A percentile compares a stretch with the other conserved stretches of the same genome.
These are phyloP conservation scores for Sphaerulina populicola DNA, from an alignment of 2,329 filamentous ascomycete species.

Conservation along the genomic window DNA sequence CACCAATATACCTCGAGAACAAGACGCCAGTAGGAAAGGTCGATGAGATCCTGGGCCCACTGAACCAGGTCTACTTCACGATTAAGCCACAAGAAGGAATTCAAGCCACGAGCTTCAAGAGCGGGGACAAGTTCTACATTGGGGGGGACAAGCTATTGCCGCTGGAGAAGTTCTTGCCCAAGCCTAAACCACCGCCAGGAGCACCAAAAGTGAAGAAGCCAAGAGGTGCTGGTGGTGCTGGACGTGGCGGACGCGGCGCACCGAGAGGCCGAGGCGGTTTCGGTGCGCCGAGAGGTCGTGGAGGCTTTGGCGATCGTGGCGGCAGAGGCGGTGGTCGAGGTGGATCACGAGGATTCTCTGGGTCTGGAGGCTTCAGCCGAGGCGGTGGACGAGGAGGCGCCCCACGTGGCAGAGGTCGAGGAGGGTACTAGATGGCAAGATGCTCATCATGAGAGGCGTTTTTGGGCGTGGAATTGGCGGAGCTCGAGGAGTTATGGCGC, in stretches of 20 bases:
- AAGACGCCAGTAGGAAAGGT: conserved; percentile 87
- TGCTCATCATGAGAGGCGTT: conserved; percentile 14
- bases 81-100: conserved; percentile 96
- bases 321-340: conserved; percentile 16
- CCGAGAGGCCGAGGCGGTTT: conserved; percentile 49
- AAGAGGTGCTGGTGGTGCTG: conserved; percentile 48
- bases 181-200: conserved; percentile 65
- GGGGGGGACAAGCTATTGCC: conserved; percentile 79
- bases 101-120: conserved; percentile 86
- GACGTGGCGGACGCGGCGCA: conserved; percentile 41
- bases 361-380: conserved; percentile 14
- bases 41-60: conserved; percentile 92
- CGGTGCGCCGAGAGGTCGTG: conserved; percentile 40
- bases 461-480: conserved; percentile 8
- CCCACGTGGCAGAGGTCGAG: conserved; percentile 34
- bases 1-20: conserved; percentile 97
- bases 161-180: conserved; percentile 91
- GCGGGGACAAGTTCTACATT: conserved; percentile 96
- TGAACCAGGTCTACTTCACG: conserved; percentile 98
- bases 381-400: conserved; percentile 24
- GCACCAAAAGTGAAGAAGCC: conserved; percentile 62
- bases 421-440: conserved; percentile 27
- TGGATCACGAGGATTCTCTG: conserved; percentile 13
- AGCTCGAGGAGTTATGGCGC: background rate
- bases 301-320: conserved; percentile 37